Percentiles rank a stretch among this genome's conserved stretches.
These are phyloP conservation scores for Pyricularia grisea DNA, from an alignment of 2,329 filamentous ascomycete genomes.

Conservation along the genomic window DNA sequence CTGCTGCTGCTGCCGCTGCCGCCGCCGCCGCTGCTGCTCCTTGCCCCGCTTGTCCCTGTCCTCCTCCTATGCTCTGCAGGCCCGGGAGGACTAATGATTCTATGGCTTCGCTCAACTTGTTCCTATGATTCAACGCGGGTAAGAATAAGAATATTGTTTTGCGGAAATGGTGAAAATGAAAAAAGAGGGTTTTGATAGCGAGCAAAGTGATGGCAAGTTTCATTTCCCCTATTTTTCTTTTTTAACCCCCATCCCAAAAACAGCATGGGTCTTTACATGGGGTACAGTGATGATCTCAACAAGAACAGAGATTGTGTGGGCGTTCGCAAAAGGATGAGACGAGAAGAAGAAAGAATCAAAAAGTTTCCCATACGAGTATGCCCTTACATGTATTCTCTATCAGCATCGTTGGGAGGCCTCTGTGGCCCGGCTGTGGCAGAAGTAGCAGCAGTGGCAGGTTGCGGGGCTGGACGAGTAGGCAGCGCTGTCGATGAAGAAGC, in stretches of 20 bases:
- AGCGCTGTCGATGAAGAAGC: conserved; percentile 7
- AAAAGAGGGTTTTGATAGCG: not conserved
- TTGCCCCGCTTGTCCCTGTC: not conserved
- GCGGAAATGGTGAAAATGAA: not conserved
- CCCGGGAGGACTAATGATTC: conserved; percentile 4
- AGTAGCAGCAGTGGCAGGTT: not conserved
- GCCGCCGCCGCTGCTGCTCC: not conserved
- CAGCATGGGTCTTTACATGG: not conserved
- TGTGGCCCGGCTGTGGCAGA: not conserved
- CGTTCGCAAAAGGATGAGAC: not conserved
- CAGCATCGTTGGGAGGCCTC: not conserved
- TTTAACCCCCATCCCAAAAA: too few species aligned
- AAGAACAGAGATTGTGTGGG: not conserved
- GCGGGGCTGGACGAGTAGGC: not conserved
- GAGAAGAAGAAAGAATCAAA: not conserved
- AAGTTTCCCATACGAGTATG: not conserved
- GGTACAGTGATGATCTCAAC: not conserved
- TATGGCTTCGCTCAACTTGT: conserved; percentile 5
- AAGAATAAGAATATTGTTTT: conserved; percentile 1
- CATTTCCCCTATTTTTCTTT: not conserved
- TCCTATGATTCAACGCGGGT: conserved; percentile 1
- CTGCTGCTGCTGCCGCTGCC: not conserved
- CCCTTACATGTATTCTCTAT: conserved; percentile 6
- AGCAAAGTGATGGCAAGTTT: not conserved
- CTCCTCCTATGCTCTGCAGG: conserved; percentile 2